Base-by-base conservation (phyloP, 768 basidiomycete species). In the Neoboletus magnificus region DNA sequence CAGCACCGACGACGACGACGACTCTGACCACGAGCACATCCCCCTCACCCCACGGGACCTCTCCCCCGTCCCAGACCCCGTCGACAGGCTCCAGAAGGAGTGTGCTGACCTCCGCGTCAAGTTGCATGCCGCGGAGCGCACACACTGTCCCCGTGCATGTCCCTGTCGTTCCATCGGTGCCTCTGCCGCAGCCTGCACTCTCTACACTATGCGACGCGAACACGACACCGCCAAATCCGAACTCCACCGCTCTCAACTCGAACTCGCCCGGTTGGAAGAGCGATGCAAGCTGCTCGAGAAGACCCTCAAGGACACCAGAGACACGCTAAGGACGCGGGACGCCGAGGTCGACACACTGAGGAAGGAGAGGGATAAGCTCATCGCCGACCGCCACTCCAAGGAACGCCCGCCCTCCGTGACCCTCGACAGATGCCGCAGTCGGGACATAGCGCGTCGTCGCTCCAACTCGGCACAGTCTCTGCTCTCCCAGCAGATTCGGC, bases 281-380 rank as follows among this genome's bases (percentile, higher is more conserved):
- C 78, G 82, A 16, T 86, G 81, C 70, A 80, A 76, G 67, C 68
- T 77, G 65, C 75, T 89, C 47, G 87, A 90, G 62, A 79, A 74
- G 62, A 77, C 83, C 18, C 72, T 90, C 55, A 81, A 77, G 62
- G 87, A 89, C 61, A 82, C 85, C 46, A 77, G 81, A 48, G 85
- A 88, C 13, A 59, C 82, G 46, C 68, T 89, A 60, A 78, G 77
- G 54, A 58, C 74, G 1, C 79, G 82, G 57, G 88, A 89, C 57
- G 62, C 72, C 44, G 87, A 89, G 72, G 69, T 87, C 45, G 84
- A 85, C 32, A 73, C 72, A 53, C 67, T 86, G 63, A 81, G 70
- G 58, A 70, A 64, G 57, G 75, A 77, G 40, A 64, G 69, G 48
- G 76, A 74, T 30, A 64, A 50, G 25, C 56, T 71, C 27, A 35